A percentile compares a stretch with the other conserved stretches of the same genome.
phyloP scores from a whole-genome alignment of 495 filamentous ascomycete genomes.

The Jackrogersella multiformis region DNA sequence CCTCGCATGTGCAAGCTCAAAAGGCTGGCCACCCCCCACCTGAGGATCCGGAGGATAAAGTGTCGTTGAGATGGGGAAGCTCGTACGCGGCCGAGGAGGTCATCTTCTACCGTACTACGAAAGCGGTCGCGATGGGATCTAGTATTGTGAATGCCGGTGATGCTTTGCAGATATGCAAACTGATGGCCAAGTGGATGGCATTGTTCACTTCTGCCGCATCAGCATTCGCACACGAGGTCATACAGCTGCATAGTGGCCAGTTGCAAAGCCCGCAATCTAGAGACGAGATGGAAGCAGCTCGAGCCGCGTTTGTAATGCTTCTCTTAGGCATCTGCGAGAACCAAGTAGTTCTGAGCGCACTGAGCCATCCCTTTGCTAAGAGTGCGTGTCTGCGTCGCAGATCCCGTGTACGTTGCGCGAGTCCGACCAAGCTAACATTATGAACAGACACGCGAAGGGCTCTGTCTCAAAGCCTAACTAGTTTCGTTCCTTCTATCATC shows the following conservation, averaged over 20 bases:
- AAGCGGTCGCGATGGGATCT: conserved; percentile 51
- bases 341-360: conserved; percentile 52
- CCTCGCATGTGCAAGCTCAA: conserved; percentile 49
- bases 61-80: conserved; percentile 55
- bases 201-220: conserved; percentile 54
- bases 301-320: conserved; percentile 65
- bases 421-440: conserved; percentile 25
- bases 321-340: conserved; percentile 62
- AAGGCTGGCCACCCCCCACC: conserved; percentile 39
- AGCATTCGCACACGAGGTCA: conserved; percentile 53
- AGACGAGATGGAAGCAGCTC: conserved; percentile 59
- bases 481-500: conserved; percentile 63
- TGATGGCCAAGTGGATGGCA: conserved; percentile 56
- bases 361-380: conserved; percentile 57
- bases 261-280: conserved; percentile 52
- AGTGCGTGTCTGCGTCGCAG: conserved; percentile 47
- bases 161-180: conserved; percentile 49
- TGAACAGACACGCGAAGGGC: conserved; percentile 53
- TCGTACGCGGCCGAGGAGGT: conserved; percentile 60
- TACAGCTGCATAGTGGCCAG: conserved; percentile 46
- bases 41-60: conserved; percentile 20
- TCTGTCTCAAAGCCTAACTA: conserved; percentile 59
- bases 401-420: conserved; percentile 5
- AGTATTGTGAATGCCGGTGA: conserved; percentile 48
- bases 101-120: conserved; percentile 62